Evolutionary conservation across 805 yeast species (phyloP).

Genomic region (Candida ortonii): DNA sequence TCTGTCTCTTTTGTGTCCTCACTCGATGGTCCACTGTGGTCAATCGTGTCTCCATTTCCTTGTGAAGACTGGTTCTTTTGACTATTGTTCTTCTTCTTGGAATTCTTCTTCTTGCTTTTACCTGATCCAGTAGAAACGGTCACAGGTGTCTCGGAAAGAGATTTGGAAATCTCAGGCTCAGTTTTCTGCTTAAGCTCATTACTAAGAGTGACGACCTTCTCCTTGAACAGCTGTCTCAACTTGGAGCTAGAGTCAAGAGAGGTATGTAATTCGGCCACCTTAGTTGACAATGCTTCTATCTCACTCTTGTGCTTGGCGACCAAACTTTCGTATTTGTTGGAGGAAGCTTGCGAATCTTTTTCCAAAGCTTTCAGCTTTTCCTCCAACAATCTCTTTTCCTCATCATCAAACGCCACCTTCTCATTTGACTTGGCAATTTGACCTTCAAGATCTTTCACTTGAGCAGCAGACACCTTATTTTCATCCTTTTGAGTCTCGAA

Average conservation of each 20-base stretch:
- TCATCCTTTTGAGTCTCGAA: conserved; percentile 5
- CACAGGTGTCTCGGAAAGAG: no score
- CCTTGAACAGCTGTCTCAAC: conserved; percentile 24
- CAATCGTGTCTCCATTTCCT: no score
- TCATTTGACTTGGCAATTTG: conserved; percentile 2
- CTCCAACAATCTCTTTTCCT: background rate
- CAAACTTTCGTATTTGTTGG: no score
- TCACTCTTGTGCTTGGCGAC: no score
- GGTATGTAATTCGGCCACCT: conserved; percentile 18
- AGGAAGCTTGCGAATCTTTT: conserved; percentile 1
- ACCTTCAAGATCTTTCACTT: no score
- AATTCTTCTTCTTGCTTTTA: conserved; percentile 15
- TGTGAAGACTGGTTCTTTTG: no score
- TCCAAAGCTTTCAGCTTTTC: conserved; percentile 1
- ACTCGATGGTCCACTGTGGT: no score
- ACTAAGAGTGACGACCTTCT: conserved; percentile 23
- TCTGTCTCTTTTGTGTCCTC: conserved; percentile 22
- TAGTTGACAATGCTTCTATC: conserved; percentile 2
- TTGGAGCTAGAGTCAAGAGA: conserved; percentile 25
- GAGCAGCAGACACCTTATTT: no score
- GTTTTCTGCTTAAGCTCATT: conserved; percentile 18
- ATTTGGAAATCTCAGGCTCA: no score
- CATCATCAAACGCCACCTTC: conserved; percentile 1
- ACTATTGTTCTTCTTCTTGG: conserved; percentile 21
- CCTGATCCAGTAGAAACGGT: no score